phyloP scores from a whole-genome alignment of 2,329 filamentous ascomycete species.

The Fusarium circinatum region DNA sequence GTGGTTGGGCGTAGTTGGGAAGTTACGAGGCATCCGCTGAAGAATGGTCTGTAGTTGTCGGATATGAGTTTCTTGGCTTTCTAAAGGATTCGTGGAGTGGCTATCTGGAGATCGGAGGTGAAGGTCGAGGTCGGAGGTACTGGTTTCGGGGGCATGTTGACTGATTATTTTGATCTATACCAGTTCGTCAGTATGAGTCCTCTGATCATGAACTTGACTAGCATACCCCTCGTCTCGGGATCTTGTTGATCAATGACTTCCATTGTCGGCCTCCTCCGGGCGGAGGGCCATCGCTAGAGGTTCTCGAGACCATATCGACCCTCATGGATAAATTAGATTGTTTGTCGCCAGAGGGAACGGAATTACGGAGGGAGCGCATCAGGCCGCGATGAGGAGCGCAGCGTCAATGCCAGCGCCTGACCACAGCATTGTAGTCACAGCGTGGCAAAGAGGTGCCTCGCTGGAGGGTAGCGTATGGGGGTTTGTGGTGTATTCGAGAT shows the following conservation, averaged over 20 bases:
- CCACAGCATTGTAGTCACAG: slow-evolving; percentile 43
- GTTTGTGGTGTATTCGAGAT: neutral
- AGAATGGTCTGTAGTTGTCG: slow-evolving; percentile 51
- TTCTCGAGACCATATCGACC: slow-evolving; percentile 46
- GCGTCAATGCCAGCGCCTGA: slow-evolving; percentile 39
- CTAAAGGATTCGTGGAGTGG: slow-evolving; percentile 39
- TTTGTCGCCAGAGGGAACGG: slow-evolving; percentile 30
- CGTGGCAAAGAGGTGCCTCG: slow-evolving; percentile 35
- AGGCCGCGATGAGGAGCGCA: slow-evolving; percentile 37
- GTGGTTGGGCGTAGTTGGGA: slow-evolving; percentile 48
- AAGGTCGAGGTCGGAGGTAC: slow-evolving; percentile 45
- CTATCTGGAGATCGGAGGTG: slow-evolving; percentile 39
- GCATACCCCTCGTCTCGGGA: slow-evolving; percentile 25
- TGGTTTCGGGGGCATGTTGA: slow-evolving; percentile 37
- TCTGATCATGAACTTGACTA: slow-evolving; percentile 3
- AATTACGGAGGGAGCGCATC: slow-evolving; percentile 37
- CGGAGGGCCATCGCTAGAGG: slow-evolving; percentile 43
- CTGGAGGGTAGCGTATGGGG: slow-evolving; percentile 21
- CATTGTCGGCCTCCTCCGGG: slow-evolving; percentile 31
- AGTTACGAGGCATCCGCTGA: slow-evolving; percentile 49
- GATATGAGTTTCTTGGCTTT: slow-evolving; percentile 47
- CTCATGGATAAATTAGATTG: slow-evolving; percentile 23
- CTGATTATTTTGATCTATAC: slow-evolving; percentile 15
- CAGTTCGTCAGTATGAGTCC: slow-evolving; percentile 1
- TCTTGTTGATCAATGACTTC: slow-evolving; percentile 31